Evolutionary conservation across 2,329 filamentous ascomycete species (phyloP).

Genomic region (Sporothrix brunneoviolacea): DNA sequence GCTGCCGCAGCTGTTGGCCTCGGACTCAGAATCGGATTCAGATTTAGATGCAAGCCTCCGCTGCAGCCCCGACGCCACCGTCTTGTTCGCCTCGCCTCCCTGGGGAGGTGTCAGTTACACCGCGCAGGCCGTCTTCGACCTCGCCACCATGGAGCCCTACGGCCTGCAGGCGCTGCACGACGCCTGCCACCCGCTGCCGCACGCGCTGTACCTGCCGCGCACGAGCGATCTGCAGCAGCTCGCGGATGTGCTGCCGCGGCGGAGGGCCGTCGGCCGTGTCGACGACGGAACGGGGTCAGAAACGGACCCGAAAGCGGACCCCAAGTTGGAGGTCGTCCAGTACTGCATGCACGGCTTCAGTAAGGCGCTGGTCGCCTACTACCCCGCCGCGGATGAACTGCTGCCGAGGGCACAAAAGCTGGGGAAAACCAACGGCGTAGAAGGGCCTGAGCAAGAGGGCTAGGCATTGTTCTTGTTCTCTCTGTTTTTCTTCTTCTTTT

Average conservation of each 20-base stretch:
- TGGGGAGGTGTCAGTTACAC: slow-evolving; percentile 54
- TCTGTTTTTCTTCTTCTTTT: neutral
- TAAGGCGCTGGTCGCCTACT: slow-evolving; percentile 67
- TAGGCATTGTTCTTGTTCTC: too few species aligned
- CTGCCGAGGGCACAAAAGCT: too few species aligned
- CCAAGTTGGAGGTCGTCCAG: slow-evolving; percentile 69
- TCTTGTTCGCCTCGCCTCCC: slow-evolving; percentile 52
- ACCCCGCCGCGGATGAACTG: slow-evolving; percentile 36
- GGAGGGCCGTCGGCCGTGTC: slow-evolving; percentile 30
- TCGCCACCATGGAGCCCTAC: slow-evolving; percentile 85
- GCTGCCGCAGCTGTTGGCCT: slow-evolving; percentile 33
- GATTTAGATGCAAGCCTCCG: too few species aligned
- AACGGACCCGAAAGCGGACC: slow-evolving; percentile 29
- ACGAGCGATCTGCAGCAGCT: slow-evolving; percentile 78
- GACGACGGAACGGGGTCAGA: neutral
- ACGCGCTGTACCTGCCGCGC: slow-evolving; percentile 76
- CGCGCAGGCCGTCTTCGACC: slow-evolving; percentile 66
- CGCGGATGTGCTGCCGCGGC: slow-evolving; percentile 48
- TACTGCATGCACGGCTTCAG: slow-evolving; percentile 89
- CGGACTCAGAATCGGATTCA: too few species aligned
- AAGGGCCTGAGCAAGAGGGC: too few species aligned
- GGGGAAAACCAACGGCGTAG: too few species aligned
- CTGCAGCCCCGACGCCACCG: slow-evolving; percentile 35
- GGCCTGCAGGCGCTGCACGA: slow-evolving; percentile 56
- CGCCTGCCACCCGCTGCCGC: slow-evolving; percentile 53